These are phyloP conservation scores for Lactarius deliciosus DNA, from an alignment of 768 basidiomycete genomes.

Conservation along the genomic window DNA sequence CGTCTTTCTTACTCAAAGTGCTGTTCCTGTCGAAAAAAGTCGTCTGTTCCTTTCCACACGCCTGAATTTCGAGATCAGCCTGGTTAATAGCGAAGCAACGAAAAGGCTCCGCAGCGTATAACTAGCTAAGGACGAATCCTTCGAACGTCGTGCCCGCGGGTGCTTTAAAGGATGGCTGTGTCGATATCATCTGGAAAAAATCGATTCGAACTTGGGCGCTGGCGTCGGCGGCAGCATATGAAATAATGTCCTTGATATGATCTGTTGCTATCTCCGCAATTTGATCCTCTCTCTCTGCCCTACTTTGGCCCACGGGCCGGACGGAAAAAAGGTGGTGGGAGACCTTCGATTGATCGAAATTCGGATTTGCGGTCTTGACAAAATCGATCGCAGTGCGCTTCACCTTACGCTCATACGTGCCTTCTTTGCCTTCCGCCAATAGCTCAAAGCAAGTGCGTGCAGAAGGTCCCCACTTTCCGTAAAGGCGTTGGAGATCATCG, in stretches of 20 bases:
- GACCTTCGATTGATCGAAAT: neutral
- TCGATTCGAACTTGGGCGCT: neutral
- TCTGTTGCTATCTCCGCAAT: neutral
- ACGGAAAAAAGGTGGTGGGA: neutral
- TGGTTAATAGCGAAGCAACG: neutral
- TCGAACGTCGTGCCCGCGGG: neutral
- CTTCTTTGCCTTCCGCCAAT: neutral
- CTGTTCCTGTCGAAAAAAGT: neutral
- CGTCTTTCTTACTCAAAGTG: too few species aligned
- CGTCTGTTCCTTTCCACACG: neutral
- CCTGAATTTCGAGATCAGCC: neutral
- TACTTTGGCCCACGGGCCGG: accelerated
- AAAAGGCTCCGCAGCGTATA: neutral
- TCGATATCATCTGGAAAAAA: neutral
- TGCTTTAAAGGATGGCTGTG: neutral
- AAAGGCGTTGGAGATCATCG: neutral
- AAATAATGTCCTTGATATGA: neutral
- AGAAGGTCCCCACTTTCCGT: neutral
- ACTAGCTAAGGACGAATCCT: neutral
- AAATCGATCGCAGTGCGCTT: neutral
- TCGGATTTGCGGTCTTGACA: neutral
- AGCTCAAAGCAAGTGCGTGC: neutral
- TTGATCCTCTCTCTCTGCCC: accelerated
- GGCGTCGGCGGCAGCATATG: neutral
- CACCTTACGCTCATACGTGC: neutral